Evolutionary conservation across 305 asterid species (phyloP), one percentile per base, ranked within the genome.

Genomic region (Fraxinus latifolia): DNA sequence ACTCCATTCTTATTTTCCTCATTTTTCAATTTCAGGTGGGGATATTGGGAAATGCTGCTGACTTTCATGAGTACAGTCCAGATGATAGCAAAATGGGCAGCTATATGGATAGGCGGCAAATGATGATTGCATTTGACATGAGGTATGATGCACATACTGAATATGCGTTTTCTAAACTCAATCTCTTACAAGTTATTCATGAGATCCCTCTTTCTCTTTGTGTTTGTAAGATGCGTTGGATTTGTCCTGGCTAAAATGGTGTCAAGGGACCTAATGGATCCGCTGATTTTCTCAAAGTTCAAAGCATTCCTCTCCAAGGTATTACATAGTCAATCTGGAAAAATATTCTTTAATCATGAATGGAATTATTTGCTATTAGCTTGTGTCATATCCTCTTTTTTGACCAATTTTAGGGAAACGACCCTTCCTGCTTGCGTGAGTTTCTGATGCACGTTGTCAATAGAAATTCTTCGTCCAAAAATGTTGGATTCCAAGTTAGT

Each of bases 41-140:
- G 77, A 92, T 95, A 81, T 83, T 95, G 90, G 98, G 99, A 86
- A 95, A 94, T 92, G 95, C 98, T 78, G 91, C 93, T 55, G 95
- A 94, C 86, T 89, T 95, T 85, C 85, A 87, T 72, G 94, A 93
- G 80, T 88, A 85, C 76, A 85, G 79, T 72, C 82, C 89, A 29
- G 93, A 88, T 82, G 90, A 87, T 71, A 83, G 79, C 86, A 89
- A 87, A 85, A 68, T 88, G 62, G 89, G 84, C 62, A 87, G 86
- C 85, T 78, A 84, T 76, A 62, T 83, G 67, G 94, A 89, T 81
- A 90, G 98, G 86, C 88, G 96, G 84, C 89, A 89, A 82, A 91
- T 94, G 98, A 95, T 95, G 98, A 93, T 93, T 82, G 98, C 95
- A 77, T 95, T 95, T 89, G 99, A 95, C 85, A 91, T 95, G 98